Percentiles rank a stretch among this genome's conserved stretches.
Evolutionary conservation across 345 rosid genomes (phyloP).

Genomic region (Psidium friedrichsthalianum): DNA sequence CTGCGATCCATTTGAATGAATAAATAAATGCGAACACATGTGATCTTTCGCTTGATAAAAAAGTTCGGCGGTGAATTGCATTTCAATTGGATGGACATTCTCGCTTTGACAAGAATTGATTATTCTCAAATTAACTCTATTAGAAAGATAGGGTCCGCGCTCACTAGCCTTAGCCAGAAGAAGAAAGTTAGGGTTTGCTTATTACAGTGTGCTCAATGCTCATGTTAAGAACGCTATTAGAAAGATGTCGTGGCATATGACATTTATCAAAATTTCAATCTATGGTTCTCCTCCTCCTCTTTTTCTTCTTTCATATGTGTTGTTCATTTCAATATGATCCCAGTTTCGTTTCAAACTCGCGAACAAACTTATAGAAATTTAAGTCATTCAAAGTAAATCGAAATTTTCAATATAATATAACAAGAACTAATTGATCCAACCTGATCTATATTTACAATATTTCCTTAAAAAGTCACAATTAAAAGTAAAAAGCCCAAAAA

Average conservation of each 20-base stretch:
- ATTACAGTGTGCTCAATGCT: neutral
- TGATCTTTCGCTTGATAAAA: neutral
- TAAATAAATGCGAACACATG: neutral
- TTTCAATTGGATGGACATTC: neutral
- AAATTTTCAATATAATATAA: neutral
- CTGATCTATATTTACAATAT: neutral
- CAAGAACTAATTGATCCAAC: neutral
- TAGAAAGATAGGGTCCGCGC: too few species aligned
- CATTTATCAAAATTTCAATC: neutral
- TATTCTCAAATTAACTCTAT: too few species aligned
- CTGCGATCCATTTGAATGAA: neutral
- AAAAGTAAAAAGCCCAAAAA: neutral
- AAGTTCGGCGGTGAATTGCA: neutral
- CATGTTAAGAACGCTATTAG: neutral
- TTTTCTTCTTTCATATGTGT: neutral
- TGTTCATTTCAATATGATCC: neutral
- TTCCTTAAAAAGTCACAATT: neutral
- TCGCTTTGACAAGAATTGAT: neutral
- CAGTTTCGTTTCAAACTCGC: rapidly evolving
- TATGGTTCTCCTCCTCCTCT: rapidly evolving
- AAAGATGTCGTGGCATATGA: neutral
- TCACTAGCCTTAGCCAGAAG: neutral
- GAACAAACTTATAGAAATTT: neutral
- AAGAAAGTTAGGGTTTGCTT: neutral
- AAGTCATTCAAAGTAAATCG: neutral